These are phyloP conservation scores for Globisporangium cystogenes DNA, from an alignment of 352 stramenopile genomes.

Conservation along the genomic window DNA sequence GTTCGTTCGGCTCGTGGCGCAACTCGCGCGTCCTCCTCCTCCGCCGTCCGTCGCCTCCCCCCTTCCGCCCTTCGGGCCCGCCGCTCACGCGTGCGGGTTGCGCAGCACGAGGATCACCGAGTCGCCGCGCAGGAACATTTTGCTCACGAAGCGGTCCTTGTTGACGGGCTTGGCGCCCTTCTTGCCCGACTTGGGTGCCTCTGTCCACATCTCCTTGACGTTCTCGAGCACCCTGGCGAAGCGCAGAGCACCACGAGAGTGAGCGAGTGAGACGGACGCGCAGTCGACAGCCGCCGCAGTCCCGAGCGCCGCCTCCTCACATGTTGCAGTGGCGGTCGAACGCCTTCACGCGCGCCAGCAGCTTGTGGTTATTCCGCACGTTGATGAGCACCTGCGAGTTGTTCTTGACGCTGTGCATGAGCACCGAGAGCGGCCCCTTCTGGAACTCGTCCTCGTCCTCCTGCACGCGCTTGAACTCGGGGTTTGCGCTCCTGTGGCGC, in stretches of 20 bases:
- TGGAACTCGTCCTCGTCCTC: conserved; percentile 93
- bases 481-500: conserved; percentile 21
- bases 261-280: background rate
- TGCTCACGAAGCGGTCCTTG: conserved; percentile 98
- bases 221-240: conserved; percentile 95
- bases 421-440: conserved; percentile 94
- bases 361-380: conserved; percentile 99
- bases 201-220: conserved; percentile 99
- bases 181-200: conserved; percentile 96
- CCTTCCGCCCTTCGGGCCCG: too few relatives aligned
- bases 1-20: too few relatives aligned
- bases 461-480: conserved; percentile 83
- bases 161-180: conserved; percentile 96
- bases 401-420: conserved; percentile 97
- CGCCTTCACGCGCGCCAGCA: conserved; percentile 98
- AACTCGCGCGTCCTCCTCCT: background rate
- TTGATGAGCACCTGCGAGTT: conserved; percentile 99
- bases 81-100: conserved; percentile 90
- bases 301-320: conserved; percentile 43
- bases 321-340: conserved; percentile 99
- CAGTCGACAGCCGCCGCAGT: background rate
- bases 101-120: conserved; percentile 98
- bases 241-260: background rate
- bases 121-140: conserved; percentile 99
- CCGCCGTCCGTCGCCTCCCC: background rate